Conservation (phyloP, 805 yeast genomes). For the Dipodascopsis tothii region DNA sequence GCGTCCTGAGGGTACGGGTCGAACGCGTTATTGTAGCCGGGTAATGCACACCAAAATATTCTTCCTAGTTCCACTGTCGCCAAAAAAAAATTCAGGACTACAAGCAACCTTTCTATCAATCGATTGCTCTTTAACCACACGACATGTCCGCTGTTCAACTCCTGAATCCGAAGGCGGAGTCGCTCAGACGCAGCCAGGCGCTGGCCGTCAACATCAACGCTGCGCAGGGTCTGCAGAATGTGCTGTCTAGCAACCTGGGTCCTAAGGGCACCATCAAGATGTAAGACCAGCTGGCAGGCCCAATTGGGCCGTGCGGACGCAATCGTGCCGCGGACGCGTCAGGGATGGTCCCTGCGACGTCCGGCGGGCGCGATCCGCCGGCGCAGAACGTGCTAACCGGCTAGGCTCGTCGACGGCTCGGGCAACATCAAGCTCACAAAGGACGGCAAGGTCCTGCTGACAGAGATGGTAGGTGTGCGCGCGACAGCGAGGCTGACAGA, state of each 20-base stretch:
- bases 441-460: slow-evolving; percentile 87
- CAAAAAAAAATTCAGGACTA: too few species aligned
- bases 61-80: too few species aligned
- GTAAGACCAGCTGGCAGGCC: too few species aligned
- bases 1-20: too few species aligned
- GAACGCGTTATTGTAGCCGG: too few species aligned
- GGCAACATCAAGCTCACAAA: slow-evolving; percentile 93
- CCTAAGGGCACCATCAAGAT: slow-evolving; percentile 96
- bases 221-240: slow-evolving; percentile 93
- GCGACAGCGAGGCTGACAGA: not conserved
- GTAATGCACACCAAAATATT: too few species aligned
- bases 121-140: not conserved
- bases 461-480: slow-evolving; percentile 56
- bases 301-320: too few species aligned
- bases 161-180: slow-evolving; percentile 94
- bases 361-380: too few species aligned
- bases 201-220: slow-evolving; percentile 90
- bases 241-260: slow-evolving; percentile 83
- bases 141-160: slow-evolving; percentile 46
- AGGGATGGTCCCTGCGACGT: too few species aligned
- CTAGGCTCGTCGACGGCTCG: slow-evolving; percentile 78
- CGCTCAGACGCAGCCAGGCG: slow-evolving; percentile 91
- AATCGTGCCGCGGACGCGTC: too few species aligned
- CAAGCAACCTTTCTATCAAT: not conserved
- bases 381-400: too few species aligned